Evolutionary conservation across 441 rosid species (phyloP).

Genomic region (Erodium moschatum): DNA sequence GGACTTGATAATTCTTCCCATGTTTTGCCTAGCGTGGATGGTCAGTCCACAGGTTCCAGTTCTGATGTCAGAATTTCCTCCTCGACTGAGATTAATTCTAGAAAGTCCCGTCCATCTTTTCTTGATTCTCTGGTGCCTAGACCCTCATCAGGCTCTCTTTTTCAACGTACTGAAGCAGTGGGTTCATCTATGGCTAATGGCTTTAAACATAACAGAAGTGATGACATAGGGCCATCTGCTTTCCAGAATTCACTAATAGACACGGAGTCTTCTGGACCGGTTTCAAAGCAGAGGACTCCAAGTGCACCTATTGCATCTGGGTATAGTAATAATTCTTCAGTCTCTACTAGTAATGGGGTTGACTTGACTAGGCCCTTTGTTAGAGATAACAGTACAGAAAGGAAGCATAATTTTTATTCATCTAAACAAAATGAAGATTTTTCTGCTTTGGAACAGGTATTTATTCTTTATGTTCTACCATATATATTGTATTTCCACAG

Average conservation of each 20-base stretch:
- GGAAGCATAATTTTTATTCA: slow-evolving; percentile 37
- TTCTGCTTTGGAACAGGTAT: slow-evolving; percentile 86
- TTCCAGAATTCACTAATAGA: slow-evolving; percentile 29
- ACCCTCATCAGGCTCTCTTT: slow-evolving; percentile 36
- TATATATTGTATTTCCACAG: not conserved
- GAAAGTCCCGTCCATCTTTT: slow-evolving; percentile 78
- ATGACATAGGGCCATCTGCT: slow-evolving; percentile 30
- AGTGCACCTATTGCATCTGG: slow-evolving; percentile 29
- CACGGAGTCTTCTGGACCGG: slow-evolving; percentile 30
- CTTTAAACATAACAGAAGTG: slow-evolving; percentile 32
- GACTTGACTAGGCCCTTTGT: slow-evolving; percentile 22
- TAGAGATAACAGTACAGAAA: slow-evolving; percentile 28
- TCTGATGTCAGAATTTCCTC: slow-evolving; percentile 41
- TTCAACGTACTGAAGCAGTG: slow-evolving; percentile 33
- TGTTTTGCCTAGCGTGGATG: slow-evolving; percentile 30
- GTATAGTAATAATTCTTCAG: slow-evolving; percentile 25
- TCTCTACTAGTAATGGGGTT: slow-evolving; percentile 33
- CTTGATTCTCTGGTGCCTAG: slow-evolving; percentile 68
- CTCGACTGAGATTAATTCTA: slow-evolving; percentile 41
- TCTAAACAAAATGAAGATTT: slow-evolving; percentile 75
- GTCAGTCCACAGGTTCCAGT: slow-evolving; percentile 35
- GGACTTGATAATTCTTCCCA: slow-evolving; percentile 36
- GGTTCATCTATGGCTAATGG: slow-evolving; percentile 28
- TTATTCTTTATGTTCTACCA: not conserved
- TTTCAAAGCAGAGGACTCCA: slow-evolving; percentile 25